A percentile compares a stretch with the other conserved stretches of the same genome.
Conservation (phyloP, 1,139 yeast species). For the Casaregolazyma suthepensis region DNA sequence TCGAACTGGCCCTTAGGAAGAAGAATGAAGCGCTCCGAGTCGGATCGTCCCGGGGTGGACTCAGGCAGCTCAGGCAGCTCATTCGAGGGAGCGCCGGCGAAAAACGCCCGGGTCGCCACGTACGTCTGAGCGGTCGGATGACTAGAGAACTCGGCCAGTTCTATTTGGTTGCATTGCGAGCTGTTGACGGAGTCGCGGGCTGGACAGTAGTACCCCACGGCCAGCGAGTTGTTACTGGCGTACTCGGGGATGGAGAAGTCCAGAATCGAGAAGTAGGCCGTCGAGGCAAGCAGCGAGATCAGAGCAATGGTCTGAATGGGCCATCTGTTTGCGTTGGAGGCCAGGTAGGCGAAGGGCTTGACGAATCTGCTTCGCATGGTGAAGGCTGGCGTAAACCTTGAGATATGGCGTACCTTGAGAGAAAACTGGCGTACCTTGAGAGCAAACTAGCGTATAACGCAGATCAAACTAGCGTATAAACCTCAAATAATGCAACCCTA, state of each 20-base stretch:
- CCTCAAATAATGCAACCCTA: too few species aligned
- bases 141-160: constrained; percentile 22
- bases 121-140: constrained; percentile 39
- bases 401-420: too few species aligned
- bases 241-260: constrained; percentile 61
- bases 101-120: constrained; percentile 22
- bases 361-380: background rate
- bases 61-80: constrained; percentile 1
- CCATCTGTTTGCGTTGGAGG: constrained; percentile 65
- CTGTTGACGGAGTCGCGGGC: constrained; percentile 8
- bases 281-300: constrained; percentile 69
- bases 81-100: constrained; percentile 16
- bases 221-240: constrained; percentile 18
- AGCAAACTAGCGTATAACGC: too few species aligned
- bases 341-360: constrained; percentile 32
- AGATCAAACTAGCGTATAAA: too few species aligned
- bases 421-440: too few species aligned
- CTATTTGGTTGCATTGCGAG: constrained; percentile 20
- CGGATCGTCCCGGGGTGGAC: constrained; percentile 10
- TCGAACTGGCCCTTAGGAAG: constrained; percentile 36
- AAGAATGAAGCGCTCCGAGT: constrained; percentile 29
- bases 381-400: too few species aligned
- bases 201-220: constrained; percentile 23
- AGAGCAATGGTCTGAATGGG: constrained; percentile 86
- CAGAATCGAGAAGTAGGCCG: constrained; percentile 75